phyloP scores from a whole-genome alignment of 2,329 filamentous ascomycete genomes.

The Nothophaeocryptopus gaeumannii region DNA sequence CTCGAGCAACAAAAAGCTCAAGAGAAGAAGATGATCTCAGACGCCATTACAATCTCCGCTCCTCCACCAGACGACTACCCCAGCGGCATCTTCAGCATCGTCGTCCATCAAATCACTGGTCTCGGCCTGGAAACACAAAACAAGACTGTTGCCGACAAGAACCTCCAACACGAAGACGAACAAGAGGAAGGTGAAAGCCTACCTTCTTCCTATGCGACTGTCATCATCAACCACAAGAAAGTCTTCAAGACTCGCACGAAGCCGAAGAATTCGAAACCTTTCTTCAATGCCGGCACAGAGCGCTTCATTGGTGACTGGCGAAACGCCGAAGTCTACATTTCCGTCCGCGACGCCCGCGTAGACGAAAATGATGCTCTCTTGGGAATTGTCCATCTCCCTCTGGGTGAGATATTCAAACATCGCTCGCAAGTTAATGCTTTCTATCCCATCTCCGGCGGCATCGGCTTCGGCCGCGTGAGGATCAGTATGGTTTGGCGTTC shows the following conservation, averaged over 20 bases:
- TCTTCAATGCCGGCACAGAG: constrained; percentile 75
- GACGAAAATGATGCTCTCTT: constrained; percentile 68
- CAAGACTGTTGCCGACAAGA: constrained; percentile 50
- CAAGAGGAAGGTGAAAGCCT: constrained; percentile 62
- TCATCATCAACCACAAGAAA: constrained; percentile 70
- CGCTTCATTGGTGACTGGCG: constrained; percentile 68
- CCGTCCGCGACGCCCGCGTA: constrained; percentile 64
- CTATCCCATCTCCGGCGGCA: constrained; percentile 67
- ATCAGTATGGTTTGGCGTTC: constrained; percentile 73
- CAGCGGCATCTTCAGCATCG: constrained; percentile 66
- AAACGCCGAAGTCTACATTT: constrained; percentile 64
- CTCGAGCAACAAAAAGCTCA: constrained; percentile 66
- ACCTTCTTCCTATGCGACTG: constrained; percentile 68
- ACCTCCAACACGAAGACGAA: constrained; percentile 51
- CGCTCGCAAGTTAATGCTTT: constrained; percentile 63
- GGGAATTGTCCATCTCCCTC: constrained; percentile 66
- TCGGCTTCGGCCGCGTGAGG: constrained; percentile 67
- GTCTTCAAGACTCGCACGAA: constrained; percentile 70
- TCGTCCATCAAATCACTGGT: constrained; percentile 70
- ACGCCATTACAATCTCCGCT: constrained; percentile 65
- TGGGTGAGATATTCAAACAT: constrained; percentile 60
- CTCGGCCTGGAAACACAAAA: constrained; percentile 61
- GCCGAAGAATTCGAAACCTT: constrained; percentile 73
- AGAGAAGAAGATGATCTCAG: constrained; percentile 57
- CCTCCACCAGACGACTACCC: constrained; percentile 61